Base-by-base conservation (phyloP, 768 basidiomycete genomes). In the Lactifluus piperatus region DNA sequence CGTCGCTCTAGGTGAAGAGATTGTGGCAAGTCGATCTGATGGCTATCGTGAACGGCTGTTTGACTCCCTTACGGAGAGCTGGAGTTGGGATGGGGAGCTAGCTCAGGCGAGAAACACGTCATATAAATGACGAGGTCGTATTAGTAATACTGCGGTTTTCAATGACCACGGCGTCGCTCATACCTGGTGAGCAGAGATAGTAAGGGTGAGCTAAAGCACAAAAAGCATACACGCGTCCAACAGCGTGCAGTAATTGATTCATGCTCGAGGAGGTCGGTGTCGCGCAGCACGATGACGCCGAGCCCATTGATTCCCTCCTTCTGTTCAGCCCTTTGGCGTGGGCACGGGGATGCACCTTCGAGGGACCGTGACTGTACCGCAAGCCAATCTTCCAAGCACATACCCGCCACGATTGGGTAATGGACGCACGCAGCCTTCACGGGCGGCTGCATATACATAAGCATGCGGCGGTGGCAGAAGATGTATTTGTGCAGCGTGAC, bases 1-100 rank as follows among this genome's bases (percentile, higher is more conserved):
- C 76, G 68, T 92, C 90, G 69, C 88, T 90, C 88, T 89, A 92
- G 1, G 88, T 81, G 67, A 89, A 91, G 50, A 85, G 79, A 87
- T 77, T 10, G 77, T 75, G 1, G 81, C 81, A 18, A 91, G 76
- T 4, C 79, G 75, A 69, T 85, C 77, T 4, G 78, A 76, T 3
- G 77, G 5, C 72, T 71, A 52, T 74, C 71, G 4, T n/a, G n/a
- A n/a, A n/a, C n/a, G n/a, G n/a, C n/a, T n/a, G n/a, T n/a, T n/a
- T n/a, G n/a, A n/a, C n/a, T 77, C 67, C 0, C 75, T 74, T 65
- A 80, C 81, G 7, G 87, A 81, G 3, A 82, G 67, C 62, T 84
- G 84, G 60, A 90, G 80, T 1, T 81, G 80, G 1, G 88, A 88
- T 49, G 85, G 59, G 30, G 54, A 44, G 24, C n/a, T n/a, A n/a